Percentiles rank a stretch among this genome's conserved stretches.
phyloP scores from a whole-genome alignment of 2,329 filamentous ascomycete genomes.

The Cytospora leucostoma region DNA sequence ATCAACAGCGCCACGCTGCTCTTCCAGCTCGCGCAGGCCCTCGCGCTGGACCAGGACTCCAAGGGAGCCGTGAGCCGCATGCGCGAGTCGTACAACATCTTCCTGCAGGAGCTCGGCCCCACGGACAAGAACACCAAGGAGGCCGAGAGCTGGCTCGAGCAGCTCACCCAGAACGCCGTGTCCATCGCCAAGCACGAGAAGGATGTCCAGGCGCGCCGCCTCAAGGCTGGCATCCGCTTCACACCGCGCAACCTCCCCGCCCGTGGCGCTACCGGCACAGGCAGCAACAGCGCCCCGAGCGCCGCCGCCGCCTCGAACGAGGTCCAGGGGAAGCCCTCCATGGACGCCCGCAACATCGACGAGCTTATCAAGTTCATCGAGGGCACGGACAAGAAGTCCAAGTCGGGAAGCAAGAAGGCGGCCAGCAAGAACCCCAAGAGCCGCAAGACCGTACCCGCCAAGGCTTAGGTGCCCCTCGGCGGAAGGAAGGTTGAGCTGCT shows the following conservation, averaged over 20 bases:
- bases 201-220: constrained; percentile 73
- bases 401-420: constrained; percentile 35
- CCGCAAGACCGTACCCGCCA: constrained; percentile 36
- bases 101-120: constrained; percentile 80
- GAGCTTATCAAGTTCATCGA: constrained; percentile 95
- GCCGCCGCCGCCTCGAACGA: constrained; percentile 31
- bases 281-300: constrained; percentile 39
- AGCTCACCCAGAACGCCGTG: constrained; percentile 93
- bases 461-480: constrained; percentile 11
- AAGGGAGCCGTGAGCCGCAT: constrained; percentile 90
- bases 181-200: constrained; percentile 92
- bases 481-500: not conserved
- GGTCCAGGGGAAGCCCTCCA: constrained; percentile 36
- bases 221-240: constrained; percentile 69
- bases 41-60: constrained; percentile 93
- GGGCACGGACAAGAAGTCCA: constrained; percentile 51
- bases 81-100: constrained; percentile 96
- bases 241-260: constrained; percentile 61
- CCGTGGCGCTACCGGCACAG: constrained; percentile 50
- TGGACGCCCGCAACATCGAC: constrained; percentile 85
- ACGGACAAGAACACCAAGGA: constrained; percentile 98
- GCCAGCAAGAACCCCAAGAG: constrained; percentile 56
- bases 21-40: constrained; percentile 94
- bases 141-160: constrained; percentile 93
- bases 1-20: constrained; percentile 92